phyloP scores from a whole-genome alignment of 148 eudicot species.

The Silene uniflora region DNA sequence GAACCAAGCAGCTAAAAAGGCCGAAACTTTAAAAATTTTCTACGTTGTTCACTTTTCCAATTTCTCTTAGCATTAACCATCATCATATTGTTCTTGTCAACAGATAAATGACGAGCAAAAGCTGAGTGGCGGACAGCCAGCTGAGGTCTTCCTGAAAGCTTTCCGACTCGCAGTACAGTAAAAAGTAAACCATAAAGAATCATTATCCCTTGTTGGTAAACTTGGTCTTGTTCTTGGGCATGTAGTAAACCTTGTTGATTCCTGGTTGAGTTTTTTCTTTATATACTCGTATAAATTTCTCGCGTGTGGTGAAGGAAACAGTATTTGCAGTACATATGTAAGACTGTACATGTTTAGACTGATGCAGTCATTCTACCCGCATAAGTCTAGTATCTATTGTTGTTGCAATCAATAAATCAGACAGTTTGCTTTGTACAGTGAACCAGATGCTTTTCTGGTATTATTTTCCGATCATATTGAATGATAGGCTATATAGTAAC shows the following conservation, averaged over 20 bases:
- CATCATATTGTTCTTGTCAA: constrained; percentile 3
- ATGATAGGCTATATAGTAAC: too few species aligned
- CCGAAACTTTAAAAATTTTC: background rate
- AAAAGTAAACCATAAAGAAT: constrained; percentile 15
- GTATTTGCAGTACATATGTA: background rate
- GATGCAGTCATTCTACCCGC: background rate
- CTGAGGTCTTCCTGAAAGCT: constrained; percentile 59
- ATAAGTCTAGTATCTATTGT: too few species aligned
- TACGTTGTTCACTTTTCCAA: background rate
- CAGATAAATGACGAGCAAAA: constrained; percentile 75
- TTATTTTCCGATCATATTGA: too few species aligned
- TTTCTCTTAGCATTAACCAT: background rate
- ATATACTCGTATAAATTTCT: background rate
- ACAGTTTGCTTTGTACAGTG: too few species aligned
- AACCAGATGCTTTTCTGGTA: too few species aligned
- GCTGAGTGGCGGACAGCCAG: constrained; percentile 86
- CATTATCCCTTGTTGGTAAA: background rate
- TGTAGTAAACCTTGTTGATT: background rate
- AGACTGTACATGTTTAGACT: background rate
- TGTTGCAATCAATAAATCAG: too few species aligned
- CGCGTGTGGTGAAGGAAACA: background rate
- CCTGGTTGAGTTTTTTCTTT: background rate
- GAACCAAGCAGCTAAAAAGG: constrained; percentile 29
- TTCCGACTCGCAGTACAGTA: constrained; percentile 47
- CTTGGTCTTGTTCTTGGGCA: background rate